Conservation (phyloP, 768 basidiomycete species). For the Tubosaeta brunneosetosa region DNA sequence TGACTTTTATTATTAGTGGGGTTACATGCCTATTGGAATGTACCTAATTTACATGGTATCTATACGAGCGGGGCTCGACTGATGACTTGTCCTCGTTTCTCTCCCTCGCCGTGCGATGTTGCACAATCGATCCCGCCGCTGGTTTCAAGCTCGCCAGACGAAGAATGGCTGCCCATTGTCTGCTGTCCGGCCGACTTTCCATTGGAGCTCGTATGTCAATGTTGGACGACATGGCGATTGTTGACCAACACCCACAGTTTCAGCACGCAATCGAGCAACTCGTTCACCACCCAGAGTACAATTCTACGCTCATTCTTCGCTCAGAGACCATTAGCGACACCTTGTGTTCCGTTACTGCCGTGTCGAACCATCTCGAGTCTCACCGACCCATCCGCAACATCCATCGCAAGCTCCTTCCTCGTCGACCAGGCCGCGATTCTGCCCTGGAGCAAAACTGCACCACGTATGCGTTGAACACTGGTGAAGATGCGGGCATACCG, state of each 20-base stretch:
- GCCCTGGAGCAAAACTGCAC: conserved; percentile 75
- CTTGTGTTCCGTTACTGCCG: conserved; percentile 18
- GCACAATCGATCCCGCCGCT: conserved; percentile 1
- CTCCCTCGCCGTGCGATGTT: conserved; percentile 18
- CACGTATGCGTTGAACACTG: conserved; percentile 43
- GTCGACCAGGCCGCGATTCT: conserved; percentile 71
- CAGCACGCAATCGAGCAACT: conserved; percentile 65
- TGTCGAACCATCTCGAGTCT: conserved; percentile 28
- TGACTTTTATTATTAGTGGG: conserved; percentile 4
- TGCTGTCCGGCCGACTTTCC: conserved; percentile 41
- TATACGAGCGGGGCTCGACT: conserved; percentile 11
- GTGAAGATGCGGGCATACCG: conserved; percentile 23
- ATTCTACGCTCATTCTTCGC: conserved; percentile 84
- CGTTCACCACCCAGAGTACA: conserved; percentile 87
- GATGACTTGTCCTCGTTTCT: conserved; percentile 18
- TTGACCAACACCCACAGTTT: conserved; percentile 48
- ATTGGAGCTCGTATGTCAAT: conserved; percentile 36
- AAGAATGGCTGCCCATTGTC: conserved; percentile 33
- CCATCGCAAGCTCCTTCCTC: conserved; percentile 67
- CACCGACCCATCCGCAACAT: conserved; percentile 46
- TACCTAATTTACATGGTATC: conserved; percentile 8
- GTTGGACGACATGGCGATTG: not conserved
- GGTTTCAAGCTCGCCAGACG: conserved; percentile 1
- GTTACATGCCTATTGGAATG: conserved; percentile 3
- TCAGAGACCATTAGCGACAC: conserved; percentile 56